Evolutionary conservation across 1,284 basidiomycete genomes (phyloP).

Genomic region (Ceratobasidium sp.): DNA sequence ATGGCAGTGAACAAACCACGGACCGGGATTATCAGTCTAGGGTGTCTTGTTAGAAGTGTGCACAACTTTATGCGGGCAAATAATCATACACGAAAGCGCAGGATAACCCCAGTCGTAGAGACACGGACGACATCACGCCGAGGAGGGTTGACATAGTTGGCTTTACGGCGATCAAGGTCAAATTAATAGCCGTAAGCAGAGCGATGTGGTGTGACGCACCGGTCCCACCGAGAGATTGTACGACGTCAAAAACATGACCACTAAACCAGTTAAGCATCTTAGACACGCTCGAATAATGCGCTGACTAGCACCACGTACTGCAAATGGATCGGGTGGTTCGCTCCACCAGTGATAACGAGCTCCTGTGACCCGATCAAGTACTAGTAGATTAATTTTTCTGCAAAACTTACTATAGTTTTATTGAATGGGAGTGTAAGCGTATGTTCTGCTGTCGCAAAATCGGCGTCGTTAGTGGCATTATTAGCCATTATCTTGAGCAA

Average conservation of each 20-base stretch:
- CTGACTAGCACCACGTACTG: constrained; percentile 8
- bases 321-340: constrained; percentile 42
- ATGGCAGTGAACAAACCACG: constrained; percentile 75
- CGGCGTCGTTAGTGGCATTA: constrained; percentile 36
- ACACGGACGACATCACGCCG: constrained; percentile 44
- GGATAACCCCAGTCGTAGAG: constrained; percentile 23
- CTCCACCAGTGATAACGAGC: constrained; percentile 41
- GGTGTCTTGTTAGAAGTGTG: no score
- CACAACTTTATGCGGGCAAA: no score
- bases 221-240: constrained; percentile 40
- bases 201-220: no score
- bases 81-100: constrained; percentile 38
- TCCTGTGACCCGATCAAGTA: no score
- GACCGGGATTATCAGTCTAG: constrained; percentile 85
- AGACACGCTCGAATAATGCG: not conserved
- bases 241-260: constrained; percentile 40
- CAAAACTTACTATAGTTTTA: constrained; percentile 36
- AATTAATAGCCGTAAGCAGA: no score
- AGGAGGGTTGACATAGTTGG: constrained; percentile 44
- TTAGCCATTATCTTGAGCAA: constrained; percentile 43
- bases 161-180: no score
- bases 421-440: constrained; percentile 33
- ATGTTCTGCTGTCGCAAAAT: constrained; percentile 33
- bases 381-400: no score
- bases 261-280: not conserved